Conservation (phyloP, 163 green algal species). For the Coccomyxa subellipsoidea region DNA sequence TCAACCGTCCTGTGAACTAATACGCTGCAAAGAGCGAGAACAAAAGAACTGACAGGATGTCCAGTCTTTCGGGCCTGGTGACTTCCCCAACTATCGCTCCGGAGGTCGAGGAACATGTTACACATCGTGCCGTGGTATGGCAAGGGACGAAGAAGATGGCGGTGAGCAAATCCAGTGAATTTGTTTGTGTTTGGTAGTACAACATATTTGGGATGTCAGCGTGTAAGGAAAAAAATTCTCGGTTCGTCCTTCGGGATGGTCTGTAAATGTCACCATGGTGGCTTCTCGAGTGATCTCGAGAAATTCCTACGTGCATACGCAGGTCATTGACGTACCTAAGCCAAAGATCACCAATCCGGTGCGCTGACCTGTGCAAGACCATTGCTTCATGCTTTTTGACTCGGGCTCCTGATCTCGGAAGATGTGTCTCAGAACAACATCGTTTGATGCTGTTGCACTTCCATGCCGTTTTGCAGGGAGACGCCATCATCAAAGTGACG, state of each 20-base stretch:
- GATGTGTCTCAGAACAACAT: too few relatives aligned
- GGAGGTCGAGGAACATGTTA: background rate
- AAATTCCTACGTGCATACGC: background rate
- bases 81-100: background rate
- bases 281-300: background rate
- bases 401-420: too few relatives aligned
- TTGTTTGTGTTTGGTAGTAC: too few relatives aligned
- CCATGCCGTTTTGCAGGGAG: constrained; percentile 45
- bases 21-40: background rate
- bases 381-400: constrained; percentile 2
- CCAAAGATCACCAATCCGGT: constrained; percentile 13
- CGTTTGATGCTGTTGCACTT: too few relatives aligned
- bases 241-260: background rate
- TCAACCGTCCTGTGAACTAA: too few relatives aligned
- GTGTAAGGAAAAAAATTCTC: too few relatives aligned
- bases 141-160: constrained; percentile 21
- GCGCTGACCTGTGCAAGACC: background rate
- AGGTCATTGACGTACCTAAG: constrained; percentile 12
- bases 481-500: constrained; percentile 52
- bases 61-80: background rate
- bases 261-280: background rate
- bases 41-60: background rate
- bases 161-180: background rate
- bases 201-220: background rate
- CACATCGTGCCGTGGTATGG: constrained; percentile 15